Percentiles rank a stretch among this genome's conserved stretches.
Conservation (phyloP, 805 yeast genomes). For the Suhomyces tanzawaensis region DNA sequence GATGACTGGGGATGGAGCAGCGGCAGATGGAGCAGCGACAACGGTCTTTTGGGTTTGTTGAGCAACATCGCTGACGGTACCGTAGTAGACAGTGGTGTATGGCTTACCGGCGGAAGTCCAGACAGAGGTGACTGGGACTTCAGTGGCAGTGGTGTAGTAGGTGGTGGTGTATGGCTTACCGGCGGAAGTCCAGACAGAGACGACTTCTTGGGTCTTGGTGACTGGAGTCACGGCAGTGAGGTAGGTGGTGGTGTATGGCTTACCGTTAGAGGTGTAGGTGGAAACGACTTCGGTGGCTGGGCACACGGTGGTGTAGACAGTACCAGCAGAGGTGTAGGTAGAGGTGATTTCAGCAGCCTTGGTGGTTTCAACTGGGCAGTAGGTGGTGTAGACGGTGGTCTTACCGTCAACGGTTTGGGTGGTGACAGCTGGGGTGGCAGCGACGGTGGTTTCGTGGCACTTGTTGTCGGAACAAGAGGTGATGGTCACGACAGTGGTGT, state of each 20-base stretch:
- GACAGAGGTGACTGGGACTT: conserved; percentile 9
- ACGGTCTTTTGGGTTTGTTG: no score
- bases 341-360: conserved; percentile 15
- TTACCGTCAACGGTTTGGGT: conserved; percentile 35
- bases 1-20: conserved; percentile 3
- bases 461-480: conserved; percentile 37
- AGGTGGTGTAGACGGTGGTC: conserved; percentile 41
- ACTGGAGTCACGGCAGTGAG: conserved; percentile 41
- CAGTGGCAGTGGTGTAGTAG: conserved; percentile 5
- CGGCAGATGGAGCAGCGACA: conserved; percentile 3
- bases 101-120: conserved; percentile 6
- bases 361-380: conserved; percentile 25
- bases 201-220: no score
- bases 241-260: conserved; percentile 31
- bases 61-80: no score
- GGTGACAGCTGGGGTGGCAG: conserved; percentile 16
- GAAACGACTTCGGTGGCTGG: conserved; percentile 17
- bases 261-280: conserved; percentile 34
- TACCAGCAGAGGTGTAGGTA: conserved; percentile 29
- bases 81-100: no score
- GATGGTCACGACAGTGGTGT: conserved; percentile 30
- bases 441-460: conserved; percentile 20
- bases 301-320: conserved; percentile 19
- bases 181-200: no score
- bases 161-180: conserved; percentile 6